phyloP scores from a whole-genome alignment of 345 rosid genomes.

The Eutrema heterophyllum region DNA sequence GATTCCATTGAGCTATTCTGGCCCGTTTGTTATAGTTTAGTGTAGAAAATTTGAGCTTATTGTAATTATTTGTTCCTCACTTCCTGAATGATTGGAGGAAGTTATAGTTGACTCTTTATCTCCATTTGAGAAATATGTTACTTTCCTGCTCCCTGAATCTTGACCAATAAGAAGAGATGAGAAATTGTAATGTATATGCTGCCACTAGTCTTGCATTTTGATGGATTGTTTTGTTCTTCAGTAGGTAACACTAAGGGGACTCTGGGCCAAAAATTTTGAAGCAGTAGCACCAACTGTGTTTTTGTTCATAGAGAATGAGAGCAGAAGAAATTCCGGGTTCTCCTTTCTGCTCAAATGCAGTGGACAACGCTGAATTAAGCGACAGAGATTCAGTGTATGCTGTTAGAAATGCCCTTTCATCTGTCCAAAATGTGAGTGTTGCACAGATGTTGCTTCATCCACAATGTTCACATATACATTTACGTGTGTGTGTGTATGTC shows the following conservation, averaged over 20 bases:
- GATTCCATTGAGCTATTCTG: background rate
- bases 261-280: background rate
- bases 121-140: background rate
- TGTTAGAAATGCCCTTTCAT: conserved; percentile 44
- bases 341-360: background rate
- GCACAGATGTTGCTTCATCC: background rate
- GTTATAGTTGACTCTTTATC: too few relatives aligned
- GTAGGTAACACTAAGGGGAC: background rate
- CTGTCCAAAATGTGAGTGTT: conserved; percentile 37
- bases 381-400: conserved; percentile 44
- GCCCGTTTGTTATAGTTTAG: background rate
- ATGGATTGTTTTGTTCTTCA: background rate
- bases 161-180: too few relatives aligned
- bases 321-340: conserved; percentile 15
- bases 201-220: background rate
- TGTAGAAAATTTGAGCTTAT: background rate
- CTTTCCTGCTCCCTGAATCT: background rate
- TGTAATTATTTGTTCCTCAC: background rate
- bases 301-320: conserved; percentile 23
- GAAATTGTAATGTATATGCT: too few relatives aligned
- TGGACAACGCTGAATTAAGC: conserved; percentile 33
- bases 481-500: background rate
- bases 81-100: too few relatives aligned
- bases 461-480: too few relatives aligned
- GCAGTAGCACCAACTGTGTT: background rate